Base-by-base conservation (phyloP, 805 yeast species). In the Saccharomycopsis vini region DNA sequence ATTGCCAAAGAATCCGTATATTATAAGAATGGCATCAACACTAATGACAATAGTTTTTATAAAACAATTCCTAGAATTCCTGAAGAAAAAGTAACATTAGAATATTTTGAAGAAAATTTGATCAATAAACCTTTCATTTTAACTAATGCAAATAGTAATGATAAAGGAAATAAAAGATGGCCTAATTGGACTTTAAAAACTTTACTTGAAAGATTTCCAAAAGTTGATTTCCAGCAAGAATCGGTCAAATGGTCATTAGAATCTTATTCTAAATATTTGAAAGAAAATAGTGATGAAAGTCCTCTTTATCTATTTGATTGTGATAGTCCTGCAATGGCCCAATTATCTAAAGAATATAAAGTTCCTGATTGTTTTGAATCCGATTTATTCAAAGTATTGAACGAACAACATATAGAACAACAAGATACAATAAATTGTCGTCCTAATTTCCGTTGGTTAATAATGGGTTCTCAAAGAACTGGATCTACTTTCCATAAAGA, bases 401-500 rank as follows among this genome's bases (percentile, higher is more conserved):
- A 44, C 19, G 41, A 38, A 19, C 9, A 20, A n/a, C 28, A 28
- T 12, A 20, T 2, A 9, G 66, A 62, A 13, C 49, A 54, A 6
- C 54, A 18, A 15, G 13, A 12, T 21, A n/a, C n/a, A 12, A 21
- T 31, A 4, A 60, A 62, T 13, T 79, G 83, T 53, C 67, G 96
- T 40, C 97, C 97, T 1, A 95, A 88, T 60, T 81, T 83, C 58
- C 73, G 90, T n/a, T 88, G 97, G 97, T 64, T 88, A 19, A 89
- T 89, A 38, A 71, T 83, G 5, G 97, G 97, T 0, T 88, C 95
- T 2, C 67, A 64, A 18, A 62, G 94, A 39, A 77, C 87, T 5
- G 97, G 96, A 0, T 84, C 95, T 1, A 82, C 94, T 0, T 88
- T 87, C 60, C 97, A 88, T 60, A 88, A 89, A 54, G 97, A 88